These are phyloP conservation scores for Ceratocystis cubensis DNA, from an alignment of 2,329 filamentous ascomycete species.

Conservation along the genomic window DNA sequence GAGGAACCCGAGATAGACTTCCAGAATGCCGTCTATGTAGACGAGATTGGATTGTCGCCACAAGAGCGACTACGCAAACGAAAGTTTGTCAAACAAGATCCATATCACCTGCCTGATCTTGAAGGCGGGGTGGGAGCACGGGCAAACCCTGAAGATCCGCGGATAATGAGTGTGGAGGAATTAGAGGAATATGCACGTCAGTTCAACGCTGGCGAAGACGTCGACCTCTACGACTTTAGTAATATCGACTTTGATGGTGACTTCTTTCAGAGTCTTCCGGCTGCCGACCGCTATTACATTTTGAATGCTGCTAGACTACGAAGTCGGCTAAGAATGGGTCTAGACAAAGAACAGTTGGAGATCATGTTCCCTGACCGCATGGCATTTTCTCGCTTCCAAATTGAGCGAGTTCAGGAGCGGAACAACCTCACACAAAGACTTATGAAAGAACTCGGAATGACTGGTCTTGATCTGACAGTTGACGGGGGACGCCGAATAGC, in stretches of 20 bases:
- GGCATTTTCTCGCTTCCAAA: constrained; percentile 94
- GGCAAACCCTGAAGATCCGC: constrained; percentile 80
- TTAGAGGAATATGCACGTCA: constrained; percentile 87
- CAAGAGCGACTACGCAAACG: constrained; percentile 62
- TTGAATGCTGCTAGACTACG: constrained; percentile 82
- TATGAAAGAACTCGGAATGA: constrained; percentile 91
- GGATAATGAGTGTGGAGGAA: constrained; percentile 93
- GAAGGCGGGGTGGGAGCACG: constrained; percentile 68
- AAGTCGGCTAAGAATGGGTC: constrained; percentile 83
- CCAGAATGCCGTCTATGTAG: constrained; percentile 70
- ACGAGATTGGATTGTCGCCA: constrained; percentile 72
- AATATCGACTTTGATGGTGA: constrained; percentile 97
- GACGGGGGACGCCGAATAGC: constrained; percentile 53
- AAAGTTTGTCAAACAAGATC: constrained; percentile 80
- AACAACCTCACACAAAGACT: constrained; percentile 90
- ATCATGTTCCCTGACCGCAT: constrained; percentile 95
- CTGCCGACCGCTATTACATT: constrained; percentile 91
- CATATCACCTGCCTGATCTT: constrained; percentile 86
- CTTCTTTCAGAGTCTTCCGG: constrained; percentile 84
- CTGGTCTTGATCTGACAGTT: constrained; percentile 58
- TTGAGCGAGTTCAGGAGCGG: constrained; percentile 80
- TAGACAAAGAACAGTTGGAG: constrained; percentile 91
- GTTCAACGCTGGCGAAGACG: constrained; percentile 83
- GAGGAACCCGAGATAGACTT: constrained; percentile 53
- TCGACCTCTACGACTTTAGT: constrained; percentile 86